These are phyloP conservation scores for Streptanthus diversifolius DNA, from an alignment of 345 rosid species.

Conservation along the genomic window DNA sequence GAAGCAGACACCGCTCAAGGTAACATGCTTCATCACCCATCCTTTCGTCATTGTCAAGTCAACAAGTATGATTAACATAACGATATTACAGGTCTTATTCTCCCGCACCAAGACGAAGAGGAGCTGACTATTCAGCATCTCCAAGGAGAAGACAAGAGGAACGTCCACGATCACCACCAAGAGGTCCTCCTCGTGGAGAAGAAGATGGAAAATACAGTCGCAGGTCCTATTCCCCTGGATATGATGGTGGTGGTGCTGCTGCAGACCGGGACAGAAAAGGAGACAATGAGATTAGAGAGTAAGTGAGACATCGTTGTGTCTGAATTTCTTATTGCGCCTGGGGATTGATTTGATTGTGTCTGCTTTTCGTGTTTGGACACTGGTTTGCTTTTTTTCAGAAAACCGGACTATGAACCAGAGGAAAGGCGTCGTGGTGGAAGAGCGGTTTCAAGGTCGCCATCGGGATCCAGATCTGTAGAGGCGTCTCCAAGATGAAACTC, in stretches of 20 bases:
- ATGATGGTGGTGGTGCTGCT: conserved; percentile 39
- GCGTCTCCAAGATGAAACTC: conserved; percentile 39
- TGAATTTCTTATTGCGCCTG: not conserved
- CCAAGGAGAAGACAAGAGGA: conserved; percentile 65
- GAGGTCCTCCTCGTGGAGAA: conserved; percentile 69
- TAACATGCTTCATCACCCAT: conserved; percentile 10
- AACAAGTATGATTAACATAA: not conserved
- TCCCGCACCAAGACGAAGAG: conserved; percentile 63
- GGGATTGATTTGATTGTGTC: not conserved
- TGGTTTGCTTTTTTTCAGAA: conserved; percentile 35
- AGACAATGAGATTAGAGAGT: conserved; percentile 49
- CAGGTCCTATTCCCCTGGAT: conserved; percentile 66
- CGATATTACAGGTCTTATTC: conserved; percentile 66
- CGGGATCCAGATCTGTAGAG: conserved; percentile 72
- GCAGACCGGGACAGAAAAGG: conserved; percentile 39
- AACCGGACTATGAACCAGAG: conserved; percentile 44
- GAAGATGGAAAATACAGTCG: conserved; percentile 44
- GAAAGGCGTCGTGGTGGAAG: conserved; percentile 41
- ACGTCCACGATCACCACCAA: conserved; percentile 66
- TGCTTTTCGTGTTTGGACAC: not conserved
- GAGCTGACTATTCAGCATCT: conserved; percentile 59
- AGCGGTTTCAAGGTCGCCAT: conserved; percentile 55
- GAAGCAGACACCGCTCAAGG: conserved; percentile 83
- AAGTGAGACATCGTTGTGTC: conserved; percentile 30
- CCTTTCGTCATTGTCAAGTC: not conserved